Conservation (phyloP, 2,329 filamentous ascomycete species). For the Pseudogymnoascus sp. region DNA sequence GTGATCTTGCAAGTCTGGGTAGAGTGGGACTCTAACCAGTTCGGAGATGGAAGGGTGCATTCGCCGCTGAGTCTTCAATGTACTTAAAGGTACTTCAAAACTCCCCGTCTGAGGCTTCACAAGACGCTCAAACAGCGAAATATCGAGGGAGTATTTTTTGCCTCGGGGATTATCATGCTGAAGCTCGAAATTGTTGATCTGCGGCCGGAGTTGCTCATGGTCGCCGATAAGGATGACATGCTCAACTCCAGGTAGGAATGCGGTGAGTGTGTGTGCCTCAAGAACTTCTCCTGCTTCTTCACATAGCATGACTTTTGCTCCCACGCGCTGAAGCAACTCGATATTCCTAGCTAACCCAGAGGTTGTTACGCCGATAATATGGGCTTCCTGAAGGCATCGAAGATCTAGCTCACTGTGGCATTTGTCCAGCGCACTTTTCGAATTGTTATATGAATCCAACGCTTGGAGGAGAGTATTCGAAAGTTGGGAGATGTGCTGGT, state of each 20-base stretch:
- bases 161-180: slow-evolving; percentile 9
- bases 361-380: slow-evolving; percentile 8
- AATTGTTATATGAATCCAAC: slow-evolving; percentile 17
- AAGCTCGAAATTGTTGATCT: slow-evolving; percentile 19
- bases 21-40: slow-evolving; percentile 50
- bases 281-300: slow-evolving; percentile 35
- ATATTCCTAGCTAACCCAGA: slow-evolving; percentile 34
- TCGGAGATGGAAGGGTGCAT: slow-evolving; percentile 57
- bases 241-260: slow-evolving; percentile 29
- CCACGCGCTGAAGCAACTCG: slow-evolving; percentile 33
- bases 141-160: slow-evolving; percentile 36
- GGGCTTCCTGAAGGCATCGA: slow-evolving; percentile 17
- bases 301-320: slow-evolving; percentile 28
- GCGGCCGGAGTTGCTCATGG: slow-evolving; percentile 35
- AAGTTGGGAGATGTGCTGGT: slow-evolving; percentile 14
- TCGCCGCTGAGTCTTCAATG: slow-evolving; percentile 51
- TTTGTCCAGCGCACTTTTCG: slow-evolving; percentile 17
- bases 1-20: slow-evolving; percentile 47
- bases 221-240: slow-evolving; percentile 38
- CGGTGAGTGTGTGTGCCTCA: slow-evolving; percentile 32
- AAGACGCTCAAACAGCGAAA: slow-evolving; percentile 45
- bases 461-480: slow-evolving; percentile 16
- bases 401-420: slow-evolving; percentile 19
- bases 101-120: slow-evolving; percentile 24
- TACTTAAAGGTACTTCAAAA: slow-evolving; percentile 25